Conservation (phyloP, 495 filamentous ascomycete genomes). For the Neurospora terricola region DNA sequence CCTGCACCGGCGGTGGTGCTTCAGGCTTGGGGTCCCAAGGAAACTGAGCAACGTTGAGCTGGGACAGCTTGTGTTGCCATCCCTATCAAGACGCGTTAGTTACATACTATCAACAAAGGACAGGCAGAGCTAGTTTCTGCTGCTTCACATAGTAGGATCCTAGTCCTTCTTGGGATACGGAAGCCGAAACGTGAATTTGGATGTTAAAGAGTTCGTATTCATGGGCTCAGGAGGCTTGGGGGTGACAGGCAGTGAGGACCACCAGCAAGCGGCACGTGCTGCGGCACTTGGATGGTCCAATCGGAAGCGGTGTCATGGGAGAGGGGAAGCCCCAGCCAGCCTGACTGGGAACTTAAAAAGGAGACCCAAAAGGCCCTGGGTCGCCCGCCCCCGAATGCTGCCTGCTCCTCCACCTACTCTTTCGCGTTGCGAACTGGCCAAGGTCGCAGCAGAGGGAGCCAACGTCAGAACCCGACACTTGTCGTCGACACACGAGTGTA, state of each 20-base stretch:
- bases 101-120: background rate
- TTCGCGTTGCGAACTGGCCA: conserved; percentile 9
- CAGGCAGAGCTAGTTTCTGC: background rate
- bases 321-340: background rate
- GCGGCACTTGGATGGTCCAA: conserved; percentile 10
- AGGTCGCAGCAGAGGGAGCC: conserved; percentile 6
- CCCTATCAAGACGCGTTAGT: conserved; percentile 43
- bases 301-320: conserved; percentile 17
- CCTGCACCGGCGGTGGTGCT: conserved; percentile 32
- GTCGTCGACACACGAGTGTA: conserved; percentile 5
- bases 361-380: conserved; percentile 45
- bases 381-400: conserved; percentile 35
- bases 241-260: background rate
- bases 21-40: conserved; percentile 84
- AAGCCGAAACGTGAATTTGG: background rate
- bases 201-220: background rate
- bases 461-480: conserved; percentile 7
- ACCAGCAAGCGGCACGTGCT: conserved; percentile 20
- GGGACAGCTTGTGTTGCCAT: conserved; percentile 86
- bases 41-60: conserved; percentile 72
- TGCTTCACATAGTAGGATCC: background rate
- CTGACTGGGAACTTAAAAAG: conserved; percentile 31
- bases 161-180: background rate
- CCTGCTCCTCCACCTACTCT: conserved; percentile 32
- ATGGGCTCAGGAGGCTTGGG: background rate